Evolutionary conservation across 2,329 filamentous ascomycete species (phyloP).

Genomic region (Raffaelea arxii): DNA sequence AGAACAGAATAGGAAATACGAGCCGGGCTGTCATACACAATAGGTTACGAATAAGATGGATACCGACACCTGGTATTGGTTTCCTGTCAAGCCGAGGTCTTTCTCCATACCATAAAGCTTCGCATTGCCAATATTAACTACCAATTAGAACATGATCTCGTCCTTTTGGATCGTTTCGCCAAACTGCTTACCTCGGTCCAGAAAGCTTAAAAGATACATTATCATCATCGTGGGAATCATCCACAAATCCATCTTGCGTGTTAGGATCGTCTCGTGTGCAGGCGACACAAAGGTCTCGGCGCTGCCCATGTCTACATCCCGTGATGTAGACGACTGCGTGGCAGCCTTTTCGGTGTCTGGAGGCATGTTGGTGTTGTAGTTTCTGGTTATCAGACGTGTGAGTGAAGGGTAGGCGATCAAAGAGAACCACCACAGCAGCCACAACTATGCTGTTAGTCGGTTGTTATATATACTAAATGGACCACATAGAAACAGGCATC

Average conservation of each 20-base stretch:
- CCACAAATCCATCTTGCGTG: slow-evolving; percentile 36
- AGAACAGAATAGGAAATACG: slow-evolving; percentile 42
- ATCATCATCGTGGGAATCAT: slow-evolving; percentile 54
- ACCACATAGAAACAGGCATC: too few species aligned
- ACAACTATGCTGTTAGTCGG: too few species aligned
- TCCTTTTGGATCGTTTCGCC: too few species aligned
- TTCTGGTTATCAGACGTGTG: too few species aligned
- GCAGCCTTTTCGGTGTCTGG: not conserved
- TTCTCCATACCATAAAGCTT: slow-evolving; percentile 51
- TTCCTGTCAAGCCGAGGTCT: slow-evolving; percentile 44
- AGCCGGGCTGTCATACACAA: slow-evolving; percentile 28
- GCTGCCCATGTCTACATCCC: not conserved
- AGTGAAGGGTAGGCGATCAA: too few species aligned
- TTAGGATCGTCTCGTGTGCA: not conserved
- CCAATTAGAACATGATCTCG: not conserved
- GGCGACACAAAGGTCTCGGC: not conserved
- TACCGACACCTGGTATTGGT: slow-evolving; percentile 63
- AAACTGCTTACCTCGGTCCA: slow-evolving; percentile 36
- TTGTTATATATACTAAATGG: too few species aligned
- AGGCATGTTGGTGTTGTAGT: too few species aligned
- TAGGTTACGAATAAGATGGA: slow-evolving; percentile 76
- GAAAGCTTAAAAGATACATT: slow-evolving; percentile 59
- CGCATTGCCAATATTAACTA: slow-evolving; percentile 51
- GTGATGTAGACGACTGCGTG: not conserved
- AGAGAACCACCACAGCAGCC: too few species aligned